Conservation (phyloP, 805 yeast genomes). For the Ogataea sp. region DNA sequence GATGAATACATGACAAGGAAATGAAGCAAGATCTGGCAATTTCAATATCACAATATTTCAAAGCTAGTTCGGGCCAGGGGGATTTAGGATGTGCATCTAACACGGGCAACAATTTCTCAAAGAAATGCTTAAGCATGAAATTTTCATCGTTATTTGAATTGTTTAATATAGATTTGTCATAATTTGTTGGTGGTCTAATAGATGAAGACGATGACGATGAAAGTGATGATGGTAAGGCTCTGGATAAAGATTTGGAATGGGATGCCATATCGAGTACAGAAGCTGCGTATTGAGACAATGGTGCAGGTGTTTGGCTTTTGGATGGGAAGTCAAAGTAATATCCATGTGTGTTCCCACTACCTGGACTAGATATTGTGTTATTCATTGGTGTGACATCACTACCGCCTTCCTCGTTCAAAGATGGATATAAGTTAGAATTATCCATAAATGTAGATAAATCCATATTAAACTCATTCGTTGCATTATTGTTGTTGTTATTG, state of each 20-base stretch:
- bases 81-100: conserved; percentile 53
- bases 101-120: conserved; percentile 42
- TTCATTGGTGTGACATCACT: too few species aligned
- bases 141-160: conserved; percentile 38
- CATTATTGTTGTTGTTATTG: neutral
- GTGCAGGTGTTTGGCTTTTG: too few species aligned
- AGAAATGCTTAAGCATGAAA: conserved; percentile 47
- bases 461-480: neutral
- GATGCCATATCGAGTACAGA: too few species aligned
- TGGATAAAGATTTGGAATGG: too few species aligned
- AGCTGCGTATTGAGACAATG: too few species aligned
- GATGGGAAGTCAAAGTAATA: too few species aligned
- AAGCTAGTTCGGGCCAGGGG: conserved; percentile 54
- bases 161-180: neutral
- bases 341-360: too few species aligned
- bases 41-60: conserved; percentile 49
- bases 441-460: conserved; percentile 15
- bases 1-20: conserved; percentile 47
- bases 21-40: conserved; percentile 51
- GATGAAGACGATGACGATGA: too few species aligned
- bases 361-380: too few species aligned
- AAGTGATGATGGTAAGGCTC: too few species aligned
- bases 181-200: too few species aligned
- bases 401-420: neutral
- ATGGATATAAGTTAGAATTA: conserved; percentile 9